Percentiles rank a stretch among this genome's conserved stretches.
phyloP scores from a whole-genome alignment of 768 basidiomycete species.

The Termitomyces sp. region DNA sequence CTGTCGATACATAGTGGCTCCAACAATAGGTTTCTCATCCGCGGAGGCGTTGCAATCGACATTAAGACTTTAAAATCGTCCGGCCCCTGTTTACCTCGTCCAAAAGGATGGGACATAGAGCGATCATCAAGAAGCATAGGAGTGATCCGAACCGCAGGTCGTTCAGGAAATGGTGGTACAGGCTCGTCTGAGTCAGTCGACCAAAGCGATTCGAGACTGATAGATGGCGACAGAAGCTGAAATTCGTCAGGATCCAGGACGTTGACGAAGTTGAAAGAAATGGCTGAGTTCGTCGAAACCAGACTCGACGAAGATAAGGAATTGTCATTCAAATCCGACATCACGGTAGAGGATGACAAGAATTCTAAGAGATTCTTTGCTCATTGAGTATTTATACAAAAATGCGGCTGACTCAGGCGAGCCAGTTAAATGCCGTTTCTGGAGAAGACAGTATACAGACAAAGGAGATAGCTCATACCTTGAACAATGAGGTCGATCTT shows the following conservation, averaged over 20 bases:
- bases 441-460: background rate
- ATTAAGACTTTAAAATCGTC: conserved; percentile 4
- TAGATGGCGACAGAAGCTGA: conserved; percentile 11
- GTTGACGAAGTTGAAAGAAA: conserved; percentile 7
- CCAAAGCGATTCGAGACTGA: conserved; percentile 13
- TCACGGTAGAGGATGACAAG: conserved; percentile 4
- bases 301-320: background rate
- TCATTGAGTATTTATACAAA: conserved; percentile 1
- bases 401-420: background rate
- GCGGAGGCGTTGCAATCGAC: conserved; percentile 10
- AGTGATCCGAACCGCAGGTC: conserved; percentile 4
- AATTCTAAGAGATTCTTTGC: background rate
- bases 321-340: background rate
- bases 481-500: conserved; percentile 2
- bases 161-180: conserved; percentile 13
- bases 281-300: conserved; percentile 6
- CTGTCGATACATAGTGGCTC: conserved; percentile 11
- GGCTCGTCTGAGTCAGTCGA: conserved; percentile 12
- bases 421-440: background rate
- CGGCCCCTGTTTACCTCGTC: conserved; percentile 3
- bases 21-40: conserved; percentile 8
- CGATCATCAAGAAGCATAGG: conserved; percentile 11
- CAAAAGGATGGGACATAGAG: conserved; percentile 6
- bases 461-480: background rate
- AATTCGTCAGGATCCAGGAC: conserved; percentile 8